phyloP scores from a whole-genome alignment of 495 filamentous ascomycete species.

The Penicillium fimorum region DNA sequence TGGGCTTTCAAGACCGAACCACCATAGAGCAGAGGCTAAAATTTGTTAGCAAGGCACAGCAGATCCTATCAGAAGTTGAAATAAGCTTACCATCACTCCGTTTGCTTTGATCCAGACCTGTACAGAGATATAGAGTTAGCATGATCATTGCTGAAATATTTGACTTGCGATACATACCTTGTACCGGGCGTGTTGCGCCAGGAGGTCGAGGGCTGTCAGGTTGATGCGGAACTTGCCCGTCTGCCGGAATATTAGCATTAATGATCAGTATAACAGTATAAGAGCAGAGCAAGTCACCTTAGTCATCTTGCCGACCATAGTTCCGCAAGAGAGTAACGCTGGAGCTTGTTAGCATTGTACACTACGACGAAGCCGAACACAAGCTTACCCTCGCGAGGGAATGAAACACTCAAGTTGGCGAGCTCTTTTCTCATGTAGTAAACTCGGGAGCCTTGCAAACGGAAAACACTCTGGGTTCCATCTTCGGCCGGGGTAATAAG shows the following conservation, averaged over 20 bases:
- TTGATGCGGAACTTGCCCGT: conserved; percentile 68
- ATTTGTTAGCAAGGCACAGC: neutral
- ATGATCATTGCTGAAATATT: neutral
- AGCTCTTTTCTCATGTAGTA: conserved; percentile 86
- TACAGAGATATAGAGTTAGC: neutral
- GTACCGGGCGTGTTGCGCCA: conserved; percentile 84
- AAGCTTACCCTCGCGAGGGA: conserved; percentile 57
- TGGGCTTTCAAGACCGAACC: conserved; percentile 68
- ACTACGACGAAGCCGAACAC: no score
- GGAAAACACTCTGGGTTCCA: conserved; percentile 76
- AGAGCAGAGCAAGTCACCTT: neutral
- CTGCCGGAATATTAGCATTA: conserved; percentile 59
- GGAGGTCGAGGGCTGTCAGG: conserved; percentile 63
- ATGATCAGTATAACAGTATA: neutral
- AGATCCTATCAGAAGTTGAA: neutral
- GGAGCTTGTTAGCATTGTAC: no score
- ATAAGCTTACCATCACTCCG: conserved; percentile 58
- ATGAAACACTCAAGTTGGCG: conserved; percentile 83
- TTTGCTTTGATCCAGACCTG: conserved; percentile 84
- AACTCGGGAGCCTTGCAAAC: conserved; percentile 72
- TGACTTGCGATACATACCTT: conserved; percentile 48
- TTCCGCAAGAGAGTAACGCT: conserved; percentile 66
- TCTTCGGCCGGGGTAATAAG: conserved; percentile 53
- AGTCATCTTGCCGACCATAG: conserved; percentile 62
- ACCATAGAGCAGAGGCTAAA: conserved; percentile 1